Evolutionary conservation across 1,284 basidiomycete genomes (phyloP).

Genomic region (Phlebopus sp.): DNA sequence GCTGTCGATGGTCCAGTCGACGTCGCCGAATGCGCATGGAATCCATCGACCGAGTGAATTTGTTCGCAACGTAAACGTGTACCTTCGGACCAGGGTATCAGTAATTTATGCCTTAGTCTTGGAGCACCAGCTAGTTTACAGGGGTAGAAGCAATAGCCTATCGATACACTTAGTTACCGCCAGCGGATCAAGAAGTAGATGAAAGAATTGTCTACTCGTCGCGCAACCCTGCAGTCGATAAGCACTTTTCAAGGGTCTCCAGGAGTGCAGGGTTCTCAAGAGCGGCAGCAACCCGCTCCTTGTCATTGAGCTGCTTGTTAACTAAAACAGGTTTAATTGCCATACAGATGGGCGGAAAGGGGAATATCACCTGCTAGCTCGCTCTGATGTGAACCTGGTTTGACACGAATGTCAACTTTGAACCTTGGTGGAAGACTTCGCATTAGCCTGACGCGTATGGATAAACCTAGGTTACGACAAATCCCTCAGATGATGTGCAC

Average conservation of each 20-base stretch:
- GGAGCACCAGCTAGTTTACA: too few relatives aligned
- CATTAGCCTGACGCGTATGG: conserved; percentile 87
- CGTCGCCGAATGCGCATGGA: too few relatives aligned
- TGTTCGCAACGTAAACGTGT: too few relatives aligned
- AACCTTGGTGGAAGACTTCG: conserved; percentile 89
- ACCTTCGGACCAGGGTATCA: too few relatives aligned
- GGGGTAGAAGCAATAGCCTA: too few relatives aligned
- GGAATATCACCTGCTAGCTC: conserved; percentile 72
- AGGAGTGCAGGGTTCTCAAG: conserved; percentile 89
- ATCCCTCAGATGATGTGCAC: conserved; percentile 1
- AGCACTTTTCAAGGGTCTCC: conserved; percentile 86
- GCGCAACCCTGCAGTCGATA: conserved; percentile 43
- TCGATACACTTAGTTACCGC: too few relatives aligned
- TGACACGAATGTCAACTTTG: conserved; percentile 93
- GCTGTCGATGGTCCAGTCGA: too few relatives aligned
- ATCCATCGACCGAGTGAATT: too few relatives aligned
- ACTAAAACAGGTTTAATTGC: conserved; percentile 45
- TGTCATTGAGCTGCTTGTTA: conserved; percentile 99
- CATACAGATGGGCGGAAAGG: neutral
- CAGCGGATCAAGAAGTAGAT: neutral
- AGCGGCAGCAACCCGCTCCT: conserved; percentile 96
- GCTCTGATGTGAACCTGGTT: conserved; percentile 94
- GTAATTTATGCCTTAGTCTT: too few relatives aligned
- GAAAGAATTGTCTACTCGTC: neutral
- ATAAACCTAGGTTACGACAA: conserved; percentile 61